Percentiles rank a stretch among this genome's conserved stretches.
Evolutionary conservation across 163 green algal genomes (phyloP).

Genomic region (Trebouxia gelatinosa): DNA sequence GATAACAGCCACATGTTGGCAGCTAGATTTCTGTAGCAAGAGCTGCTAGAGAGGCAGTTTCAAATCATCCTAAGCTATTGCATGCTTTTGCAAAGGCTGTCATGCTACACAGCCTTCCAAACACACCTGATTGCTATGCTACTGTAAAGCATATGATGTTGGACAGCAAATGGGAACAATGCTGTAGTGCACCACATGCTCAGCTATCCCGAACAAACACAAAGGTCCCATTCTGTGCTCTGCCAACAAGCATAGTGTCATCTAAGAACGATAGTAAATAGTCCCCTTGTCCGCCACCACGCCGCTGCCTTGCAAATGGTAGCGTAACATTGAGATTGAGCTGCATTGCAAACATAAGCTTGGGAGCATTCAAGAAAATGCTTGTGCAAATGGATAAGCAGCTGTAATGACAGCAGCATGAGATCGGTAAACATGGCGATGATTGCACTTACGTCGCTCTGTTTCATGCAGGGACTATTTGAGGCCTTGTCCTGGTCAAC

Average conservation of each 20-base stretch:
- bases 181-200: not conserved
- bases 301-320: slow-evolving; percentile 10
- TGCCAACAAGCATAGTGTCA: slow-evolving; percentile 77
- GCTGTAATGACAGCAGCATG: not conserved
- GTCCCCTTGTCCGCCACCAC: slow-evolving; percentile 9
- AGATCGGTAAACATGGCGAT: too few relatives aligned
- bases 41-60: too few relatives aligned
- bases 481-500: too few relatives aligned
- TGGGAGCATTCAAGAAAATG: too few relatives aligned
- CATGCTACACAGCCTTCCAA: too few relatives aligned
- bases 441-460: too few relatives aligned
- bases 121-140: too few relatives aligned
- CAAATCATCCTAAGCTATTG: too few relatives aligned
- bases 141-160: not conserved
- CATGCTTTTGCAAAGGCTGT: too few relatives aligned
- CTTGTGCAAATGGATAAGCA: not conserved
- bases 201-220: slow-evolving; percentile 60
- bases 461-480: too few relatives aligned
- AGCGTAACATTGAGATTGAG: not conserved
- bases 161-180: not conserved
- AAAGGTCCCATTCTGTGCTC: slow-evolving; percentile 67
- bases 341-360: not conserved
- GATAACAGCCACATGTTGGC: too few relatives aligned
- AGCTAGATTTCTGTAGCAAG: too few relatives aligned
- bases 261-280: slow-evolving; percentile 84